phyloP scores from a whole-genome alignment of 805 yeast species.

The Ogataea pilisensis region DNA sequence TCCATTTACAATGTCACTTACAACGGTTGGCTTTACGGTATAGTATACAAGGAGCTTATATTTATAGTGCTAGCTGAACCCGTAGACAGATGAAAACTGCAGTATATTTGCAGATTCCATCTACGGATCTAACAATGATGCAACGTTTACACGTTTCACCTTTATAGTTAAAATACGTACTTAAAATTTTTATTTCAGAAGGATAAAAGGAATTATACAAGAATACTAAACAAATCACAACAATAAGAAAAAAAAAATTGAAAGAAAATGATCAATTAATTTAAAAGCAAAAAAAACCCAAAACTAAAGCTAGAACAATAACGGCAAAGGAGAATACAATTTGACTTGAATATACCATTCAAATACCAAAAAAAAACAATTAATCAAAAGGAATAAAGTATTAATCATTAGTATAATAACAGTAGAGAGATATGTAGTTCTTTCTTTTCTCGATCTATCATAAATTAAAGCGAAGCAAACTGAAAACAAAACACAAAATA shows the following conservation, averaged over 20 bases:
- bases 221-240: not conserved
- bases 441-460: too few species aligned
- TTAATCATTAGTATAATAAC: conserved; percentile 1
- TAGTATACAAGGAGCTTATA: too few species aligned
- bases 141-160: too few species aligned
- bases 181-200: not conserved
- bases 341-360: too few species aligned
- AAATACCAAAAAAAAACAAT: not conserved
- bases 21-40: too few species aligned
- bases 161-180: too few species aligned
- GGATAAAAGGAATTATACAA: conserved; percentile 1
- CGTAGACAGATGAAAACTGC: too few species aligned
- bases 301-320: not conserved
- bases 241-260: not conserved
- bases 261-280: not conserved
- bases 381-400: not conserved
- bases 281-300: not conserved
- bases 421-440: too few species aligned
- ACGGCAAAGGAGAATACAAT: not conserved
- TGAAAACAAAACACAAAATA: not conserved
- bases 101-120: too few species aligned
- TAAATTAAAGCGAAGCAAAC: conserved; percentile 1
- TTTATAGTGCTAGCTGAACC: too few species aligned
- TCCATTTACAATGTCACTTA: too few species aligned
- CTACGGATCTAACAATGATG: too few species aligned